Evolutionary conservation across 2,329 filamentous ascomycete genomes (phyloP), one percentile per base, ranked within the genome.

Genomic region (Paecilomyces niveus): DNA sequence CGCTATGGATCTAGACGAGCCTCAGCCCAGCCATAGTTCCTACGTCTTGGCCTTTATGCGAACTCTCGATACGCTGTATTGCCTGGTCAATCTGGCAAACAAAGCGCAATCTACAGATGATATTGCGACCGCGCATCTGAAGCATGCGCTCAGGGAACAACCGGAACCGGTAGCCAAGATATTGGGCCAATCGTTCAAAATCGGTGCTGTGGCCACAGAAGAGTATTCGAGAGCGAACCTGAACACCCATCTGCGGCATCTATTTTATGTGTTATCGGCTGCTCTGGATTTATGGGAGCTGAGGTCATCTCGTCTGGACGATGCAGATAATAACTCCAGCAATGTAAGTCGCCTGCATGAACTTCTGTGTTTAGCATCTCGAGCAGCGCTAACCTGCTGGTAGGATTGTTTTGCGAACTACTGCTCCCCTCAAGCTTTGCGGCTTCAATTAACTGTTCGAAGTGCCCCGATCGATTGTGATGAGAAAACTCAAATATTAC

Each of bases 211-310:
- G 18, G 66, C 70, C 3, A 65, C 67, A 8, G 64, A 64, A 13
- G 68, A 72, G 51, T 72, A 71, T 55, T 65, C 62, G 21, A 62
- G 66, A 11, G 65, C 65, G 22, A 66, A 62, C 9, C 68, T 66
- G 57, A 70, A 65, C 4, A 70, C 71, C 8, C 67, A 74, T 59
- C 58, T 74, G 26, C 69, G 70, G 52, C 72, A 71, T 55, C 54
- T 75, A 39, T 61, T 75, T 3, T 70, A 70, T 35, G 68, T 73
- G 4, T 62, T 75, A 22, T 66, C 70, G 3, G 63, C 73, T 26
- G 62, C 68, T 11, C 59, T 76, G 11, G 71, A 72, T 10, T 57
- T 77, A 21, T 77, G 74, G 74, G 71, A 72, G 13, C 63, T 71
- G 51, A 72, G 70, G 45, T 75, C 72, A 7, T 68, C 66, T 52